Conservation (phyloP, 345 rosid genomes). For the Moricandia arvensis region DNA sequence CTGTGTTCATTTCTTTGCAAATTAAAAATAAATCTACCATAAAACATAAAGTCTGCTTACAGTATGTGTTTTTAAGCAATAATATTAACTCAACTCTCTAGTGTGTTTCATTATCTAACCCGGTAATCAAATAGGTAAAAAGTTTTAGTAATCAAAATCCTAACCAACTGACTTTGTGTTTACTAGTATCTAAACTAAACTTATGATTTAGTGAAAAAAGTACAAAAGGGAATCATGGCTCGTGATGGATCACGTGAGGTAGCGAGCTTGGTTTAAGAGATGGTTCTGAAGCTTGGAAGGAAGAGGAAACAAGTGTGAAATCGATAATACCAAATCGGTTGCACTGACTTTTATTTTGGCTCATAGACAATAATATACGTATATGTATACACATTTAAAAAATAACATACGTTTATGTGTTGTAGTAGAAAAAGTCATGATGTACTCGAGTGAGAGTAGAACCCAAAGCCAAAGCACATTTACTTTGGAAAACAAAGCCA, state of each 20-base stretch:
- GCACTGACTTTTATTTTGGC: conserved; percentile 26
- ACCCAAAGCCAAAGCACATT: conserved; percentile 38
- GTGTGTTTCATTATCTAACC: not conserved
- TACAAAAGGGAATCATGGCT: not conserved
- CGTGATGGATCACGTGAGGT: conserved; percentile 34
- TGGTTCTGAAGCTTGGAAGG: conserved; percentile 22
- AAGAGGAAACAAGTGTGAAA: conserved; percentile 31
- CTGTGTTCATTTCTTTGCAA: not conserved
- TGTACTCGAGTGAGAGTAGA: conserved; percentile 33
- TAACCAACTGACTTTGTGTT: not conserved
- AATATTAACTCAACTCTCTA: not conserved
- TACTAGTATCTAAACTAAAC: no score
- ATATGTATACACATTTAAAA: not conserved
- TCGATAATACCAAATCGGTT: conserved; percentile 23
- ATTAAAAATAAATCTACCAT: no score
- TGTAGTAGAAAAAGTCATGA: conserved; percentile 34
- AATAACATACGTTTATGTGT: not conserved
- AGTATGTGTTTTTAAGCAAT: not conserved
- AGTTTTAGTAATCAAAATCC: not conserved
- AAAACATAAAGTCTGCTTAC: not conserved
- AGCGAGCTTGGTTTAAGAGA: conserved; percentile 9
- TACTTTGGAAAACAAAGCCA: conserved; percentile 41
- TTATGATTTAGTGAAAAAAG: no score
- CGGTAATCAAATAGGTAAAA: not conserved
- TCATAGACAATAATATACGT: not conserved